Base-by-base conservation (phyloP, 176 grass and related monocot species). In the Oryza punctata region DNA sequence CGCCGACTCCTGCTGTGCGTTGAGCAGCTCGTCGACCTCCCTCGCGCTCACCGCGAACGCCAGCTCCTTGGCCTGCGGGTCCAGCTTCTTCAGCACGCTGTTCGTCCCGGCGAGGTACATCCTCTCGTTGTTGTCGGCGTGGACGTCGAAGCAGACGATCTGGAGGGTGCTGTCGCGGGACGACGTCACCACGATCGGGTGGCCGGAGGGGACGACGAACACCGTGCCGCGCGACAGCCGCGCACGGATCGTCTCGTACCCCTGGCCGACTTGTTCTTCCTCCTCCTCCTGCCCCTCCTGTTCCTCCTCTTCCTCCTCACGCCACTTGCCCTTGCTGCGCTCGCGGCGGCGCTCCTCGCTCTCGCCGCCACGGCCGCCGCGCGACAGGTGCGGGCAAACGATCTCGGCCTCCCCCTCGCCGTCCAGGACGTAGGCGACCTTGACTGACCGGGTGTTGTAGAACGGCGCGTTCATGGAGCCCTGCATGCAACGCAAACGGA, bases 391-490 rank as follows among this genome's bases (percentile, higher is more conserved):
- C 21, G 96, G 96, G 87, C 96, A 93, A 21, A 98, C 74, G 37
- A 93, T 93, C 87, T 98, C 80, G 33, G 80, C 57, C 37, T 70
- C 18, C 15, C 91, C 96, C 18, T 63, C 9, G 4, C 96, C 95
- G 0, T 75, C 72, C 6, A 87, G 3, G 13, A 95, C 82, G 1
- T 91, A 37, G 4, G 82, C 82, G 75, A 98, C 72, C 91, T 90
- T 98, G 25, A 81, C 74, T n/a, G 92, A 71, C 12, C 71, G 82
- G 1, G 88, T 91, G 87, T 95, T 93, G 82, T 85, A 90, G 45
- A 60, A 83, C 1, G 93, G 96, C 18, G 91, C 89, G 18, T 47
- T 72, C 96, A 98, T 95, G 25, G 96, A 98, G 2, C 93, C 91
- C 95, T 98, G 81, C 71, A 77, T 37, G 30, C 41, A 67, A 54